Percentiles rank a stretch among this genome's conserved stretches.
These are phyloP conservation scores for Phialophora tarda DNA, from an alignment of 2,329 filamentous ascomycete genomes.

Conservation along the genomic window DNA sequence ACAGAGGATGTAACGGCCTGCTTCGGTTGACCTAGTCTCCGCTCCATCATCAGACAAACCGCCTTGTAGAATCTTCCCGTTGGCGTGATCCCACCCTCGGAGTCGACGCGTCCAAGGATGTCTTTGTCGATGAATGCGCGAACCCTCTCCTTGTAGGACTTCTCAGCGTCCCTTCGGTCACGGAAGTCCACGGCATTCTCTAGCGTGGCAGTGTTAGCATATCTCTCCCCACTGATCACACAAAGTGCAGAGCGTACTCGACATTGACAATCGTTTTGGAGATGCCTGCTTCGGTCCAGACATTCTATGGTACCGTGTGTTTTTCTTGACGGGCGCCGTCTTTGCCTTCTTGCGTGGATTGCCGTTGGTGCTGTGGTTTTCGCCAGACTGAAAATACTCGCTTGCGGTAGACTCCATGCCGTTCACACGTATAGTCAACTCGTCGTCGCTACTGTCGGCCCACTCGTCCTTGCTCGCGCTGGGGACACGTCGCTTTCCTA, in stretches of 20 bases:
- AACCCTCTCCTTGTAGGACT: slow-evolving; percentile 14
- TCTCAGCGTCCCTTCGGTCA: slow-evolving; percentile 15
- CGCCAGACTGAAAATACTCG: neutral
- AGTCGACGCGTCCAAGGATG: slow-evolving; percentile 23
- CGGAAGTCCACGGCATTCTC: slow-evolving; percentile 22
- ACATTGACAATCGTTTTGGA: neutral
- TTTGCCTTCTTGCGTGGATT: slow-evolving; percentile 1
- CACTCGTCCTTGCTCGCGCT: slow-evolving; percentile 7
- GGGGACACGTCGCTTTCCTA: slow-evolving; percentile 4
- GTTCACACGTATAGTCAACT: neutral
- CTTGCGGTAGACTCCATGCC: neutral
- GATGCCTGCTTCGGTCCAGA: neutral
- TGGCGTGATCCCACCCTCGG: slow-evolving; percentile 27
- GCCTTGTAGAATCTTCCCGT: slow-evolving; percentile 24
- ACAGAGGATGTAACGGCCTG: neutral
- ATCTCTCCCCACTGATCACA: neutral
- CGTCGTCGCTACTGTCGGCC: slow-evolving; percentile 3
- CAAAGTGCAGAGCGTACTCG: neutral
- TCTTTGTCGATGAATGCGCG: slow-evolving; percentile 23
- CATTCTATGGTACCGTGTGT: neutral
- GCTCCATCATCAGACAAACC: slow-evolving; percentile 20
- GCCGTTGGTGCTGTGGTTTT: neutral
- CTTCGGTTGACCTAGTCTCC: neutral
- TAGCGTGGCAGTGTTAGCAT: neutral
- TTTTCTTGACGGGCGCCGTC: neutral